Base-by-base conservation (phyloP, 1,139 yeast species). In the Hansenula anomala region DNA sequence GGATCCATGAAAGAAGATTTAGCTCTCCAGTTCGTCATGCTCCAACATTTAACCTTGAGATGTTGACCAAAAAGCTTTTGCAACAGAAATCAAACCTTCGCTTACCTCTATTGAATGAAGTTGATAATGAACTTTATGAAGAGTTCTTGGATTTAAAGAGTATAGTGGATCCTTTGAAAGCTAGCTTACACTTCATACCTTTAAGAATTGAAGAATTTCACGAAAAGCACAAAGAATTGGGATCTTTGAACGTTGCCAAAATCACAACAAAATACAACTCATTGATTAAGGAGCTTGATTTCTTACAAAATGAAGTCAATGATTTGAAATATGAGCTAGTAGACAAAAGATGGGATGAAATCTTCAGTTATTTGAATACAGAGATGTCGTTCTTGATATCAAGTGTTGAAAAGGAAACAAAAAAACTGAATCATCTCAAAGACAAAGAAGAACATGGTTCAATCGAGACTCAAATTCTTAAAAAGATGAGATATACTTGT, bases 161-260 rank as follows among this genome's bases (percentile, higher is more conserved):
- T 4, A 51, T 52, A 26, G 52, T 78, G 12, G 64, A 63, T 26
- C 87, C 87, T 0, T 60, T 81, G 34, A 63, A 65, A 33, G 80
- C 79, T 3, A 80, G 90, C 16, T 52, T 83, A n/a, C 69, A 72
- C 33, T 71, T 79, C 40, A 64, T 83, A 5, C 85, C 86, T 0
- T 51, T 63, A 14, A 63, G 83, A 37, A 63, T 82, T 18, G 75
- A 75, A 6, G 52, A 53, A 7, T 64, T 64, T 38, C 51, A 52
- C 16, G 39, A 38, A 20, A 53, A 60, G 54, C 38, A 55, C 52
- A 15, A 54, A 58, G 36, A 71, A 67, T 36, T 53, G 48, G 42
- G 46, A 47, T 19, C 36, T 43, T 47, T 71, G 68, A n/a, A 60
- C 59, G 3, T 63, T 64, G 4, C 52, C 62, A n/a, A 52, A 4